Evolutionary conservation across 2,329 filamentous ascomycete genomes (phyloP), one percentile per base, ranked within the genome.

Genomic region (Atkinsonella hypoxylon): DNA sequence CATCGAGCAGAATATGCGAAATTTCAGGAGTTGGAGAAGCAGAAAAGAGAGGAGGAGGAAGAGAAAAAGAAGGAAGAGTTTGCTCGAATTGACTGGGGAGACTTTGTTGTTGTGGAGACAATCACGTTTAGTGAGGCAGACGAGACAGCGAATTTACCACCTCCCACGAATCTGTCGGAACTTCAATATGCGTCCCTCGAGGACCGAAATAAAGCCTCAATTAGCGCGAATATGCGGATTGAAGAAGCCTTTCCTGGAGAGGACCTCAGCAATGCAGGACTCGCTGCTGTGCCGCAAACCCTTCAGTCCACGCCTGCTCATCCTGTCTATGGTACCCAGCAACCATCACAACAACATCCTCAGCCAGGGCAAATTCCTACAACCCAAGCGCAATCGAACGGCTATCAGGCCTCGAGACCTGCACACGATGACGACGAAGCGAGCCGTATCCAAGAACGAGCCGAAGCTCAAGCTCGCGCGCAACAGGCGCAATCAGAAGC

Each of bases 71-170:
- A 83, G 61, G 70, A 76, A 20, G 74, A 81, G 49, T 82, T 93
- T 66, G 85, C 86, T 1, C 85, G 93, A 59, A 93, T 98, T 55
- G 93, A 98, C 67, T 98, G 93, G 93, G 88, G 95, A 62, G 91
- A 97, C 64, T 98, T 98, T 60, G 84, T 91, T 34, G 86, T 98
- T 18, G 89, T 96, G 43, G 93, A 96, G 68, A 96, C 90, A 0
- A 90, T 98, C 49, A 76, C 89, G 15, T 98, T 98, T 67, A 89
- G 82, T 52, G 90, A 95, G 58, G 79, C 81, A 39, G 93, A 98
- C 65, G 90, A 96, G 58, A 79, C 87, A 55, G 81, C 83, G 38
- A 85, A 93, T 56, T 81, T 98, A 11, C 90, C 91, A 32, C 85
- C 90, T 1, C 93, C 93, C 1, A 93, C 89, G 4, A 89, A 85